Percentiles rank a stretch among this genome's conserved stretches.
These are phyloP conservation scores for Rehmannia glutinosa DNA, from an alignment of 257 asterid species.

Conservation along the genomic window DNA sequence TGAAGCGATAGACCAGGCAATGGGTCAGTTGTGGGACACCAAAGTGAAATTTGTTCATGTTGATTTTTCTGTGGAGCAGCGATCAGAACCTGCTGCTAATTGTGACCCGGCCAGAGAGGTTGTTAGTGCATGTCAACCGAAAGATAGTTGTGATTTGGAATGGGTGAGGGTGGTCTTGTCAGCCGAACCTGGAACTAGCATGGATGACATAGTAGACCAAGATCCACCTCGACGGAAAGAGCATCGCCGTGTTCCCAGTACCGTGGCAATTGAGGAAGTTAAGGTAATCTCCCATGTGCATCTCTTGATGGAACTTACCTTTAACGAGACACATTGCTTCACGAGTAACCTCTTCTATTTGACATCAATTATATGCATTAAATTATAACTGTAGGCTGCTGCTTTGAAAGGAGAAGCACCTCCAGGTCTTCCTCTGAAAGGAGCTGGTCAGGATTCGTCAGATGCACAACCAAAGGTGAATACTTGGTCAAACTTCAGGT, in stretches of 20 bases:
- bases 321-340: neutral
- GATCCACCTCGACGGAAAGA: constrained; percentile 85
- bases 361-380: constrained; percentile 4
- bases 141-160: constrained; percentile 43
- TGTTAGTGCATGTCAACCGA: constrained; percentile 36
- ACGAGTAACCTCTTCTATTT: neutral
- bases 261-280: constrained; percentile 97
- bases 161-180: constrained; percentile 51
- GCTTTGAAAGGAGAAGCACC: constrained; percentile 99
- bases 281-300: constrained; percentile 51
- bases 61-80: constrained; percentile 63
- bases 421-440: constrained; percentile 96
- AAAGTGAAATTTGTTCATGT: constrained; percentile 61
- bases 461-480: constrained; percentile 82
- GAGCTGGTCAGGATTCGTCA: constrained; percentile 99
- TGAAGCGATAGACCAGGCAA: constrained; percentile 98
- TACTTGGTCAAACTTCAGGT: constrained; percentile 16
- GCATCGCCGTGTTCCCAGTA: constrained; percentile 99
- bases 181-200: constrained; percentile 93
- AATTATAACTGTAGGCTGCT: constrained; percentile 62
- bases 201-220: constrained; percentile 95
- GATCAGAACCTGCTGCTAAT: constrained; percentile 29
- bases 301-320: constrained; percentile 7
- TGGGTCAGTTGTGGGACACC: constrained; percentile 92
- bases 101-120: constrained; percentile 35